Evolutionary conservation across 208 protist genomes (phyloP), one percentile per base, ranked within the genome.

Genomic region (Trichomonas gallinae): DNA sequence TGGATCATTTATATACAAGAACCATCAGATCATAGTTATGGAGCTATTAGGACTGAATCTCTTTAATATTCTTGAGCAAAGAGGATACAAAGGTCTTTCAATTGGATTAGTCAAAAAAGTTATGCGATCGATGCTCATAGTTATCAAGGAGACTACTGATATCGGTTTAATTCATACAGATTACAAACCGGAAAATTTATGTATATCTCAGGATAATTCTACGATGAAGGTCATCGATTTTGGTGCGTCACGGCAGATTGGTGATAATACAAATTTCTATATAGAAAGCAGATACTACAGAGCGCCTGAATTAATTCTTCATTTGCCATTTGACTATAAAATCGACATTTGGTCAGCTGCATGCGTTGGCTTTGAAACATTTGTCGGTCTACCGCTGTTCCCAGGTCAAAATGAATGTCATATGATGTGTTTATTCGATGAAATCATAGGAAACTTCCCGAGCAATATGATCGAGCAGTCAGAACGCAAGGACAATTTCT

Each of bases 151-250:
- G 17, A 21, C 45, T 15, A 31, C 0, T 8, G 13, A 26, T 0
- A 13, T 40, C 38, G 31, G 31, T 34, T 3, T 93, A 38, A 51
- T 93, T 34, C 87, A 93, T 36, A 38, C 44, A 38, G 87, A 93
- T 93, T 15, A 49, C 44, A 93, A 93, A 38, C 87, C 87, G 34
- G 87, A 93, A 38, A 93, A 93, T 51, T 38, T 93, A n/a, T 38
- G 42, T 17, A 6, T 51, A 38, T 8, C 87, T 51, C 0, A n/a
- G 1, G 26, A 26, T 26, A 38, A 34, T 9, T 38, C 40, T 8
- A 21, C 6, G 0, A 99, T 99, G 96, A 99, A 99, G 96, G 96
- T 99, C 23, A 99, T 99, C 96, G 99, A 99, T 97, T 99, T 99
- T 97, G 99, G 99, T 46, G 98, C 98, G 36, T 98, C 98, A 36